These are phyloP conservation scores for Leccinellum luteum DNA, from an alignment of 768 basidiomycete species.

Conservation along the genomic window DNA sequence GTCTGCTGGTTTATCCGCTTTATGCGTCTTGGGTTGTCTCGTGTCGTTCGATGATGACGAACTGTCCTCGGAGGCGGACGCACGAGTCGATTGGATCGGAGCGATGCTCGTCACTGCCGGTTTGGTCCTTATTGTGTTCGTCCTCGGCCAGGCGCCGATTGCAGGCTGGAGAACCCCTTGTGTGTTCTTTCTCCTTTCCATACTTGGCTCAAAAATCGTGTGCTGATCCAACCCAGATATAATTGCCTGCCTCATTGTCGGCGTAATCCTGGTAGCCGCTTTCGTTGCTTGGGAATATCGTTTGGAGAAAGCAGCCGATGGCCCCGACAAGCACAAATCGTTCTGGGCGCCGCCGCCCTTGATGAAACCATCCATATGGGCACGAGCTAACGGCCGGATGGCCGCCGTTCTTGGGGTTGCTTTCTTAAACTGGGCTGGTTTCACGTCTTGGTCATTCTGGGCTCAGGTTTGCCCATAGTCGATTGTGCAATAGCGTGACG, in stretches of 20 bases:
- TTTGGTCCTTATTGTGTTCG: slow-evolving; percentile 68
- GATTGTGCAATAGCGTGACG: slow-evolving; percentile 3
- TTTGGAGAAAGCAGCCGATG: slow-evolving; percentile 32
- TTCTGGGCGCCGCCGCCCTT: slow-evolving; percentile 53
- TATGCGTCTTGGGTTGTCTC: slow-evolving; percentile 51
- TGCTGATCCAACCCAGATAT: slow-evolving; percentile 48
- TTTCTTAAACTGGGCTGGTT: slow-evolving; percentile 63
- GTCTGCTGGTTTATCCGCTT: slow-evolving; percentile 50
- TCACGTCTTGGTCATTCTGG: slow-evolving; percentile 55
- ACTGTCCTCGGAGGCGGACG: slow-evolving; percentile 36
- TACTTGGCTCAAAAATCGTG: slow-evolving; percentile 25
- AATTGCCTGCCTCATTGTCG: slow-evolving; percentile 64
- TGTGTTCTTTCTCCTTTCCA: slow-evolving; percentile 30
- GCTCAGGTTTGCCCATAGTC: slow-evolving; percentile 12
- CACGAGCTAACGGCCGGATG: slow-evolving; percentile 26
- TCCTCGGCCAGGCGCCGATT: slow-evolving; percentile 61
- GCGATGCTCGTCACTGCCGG: slow-evolving; percentile 62
- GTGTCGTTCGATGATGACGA: slow-evolving; percentile 62
- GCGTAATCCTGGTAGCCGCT: slow-evolving; percentile 42
- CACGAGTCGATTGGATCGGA: slow-evolving; percentile 76
- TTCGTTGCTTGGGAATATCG: too few relatives aligned
- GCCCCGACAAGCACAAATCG: slow-evolving; percentile 14
- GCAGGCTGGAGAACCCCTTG: slow-evolving; percentile 64
- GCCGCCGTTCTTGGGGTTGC: slow-evolving; percentile 57
- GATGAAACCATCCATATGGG: slow-evolving; percentile 63